Evolutionary conservation across 805 yeast species (phyloP), one percentile per base, ranked within the genome.

Genomic region (Saturnispora halmiae): DNA sequence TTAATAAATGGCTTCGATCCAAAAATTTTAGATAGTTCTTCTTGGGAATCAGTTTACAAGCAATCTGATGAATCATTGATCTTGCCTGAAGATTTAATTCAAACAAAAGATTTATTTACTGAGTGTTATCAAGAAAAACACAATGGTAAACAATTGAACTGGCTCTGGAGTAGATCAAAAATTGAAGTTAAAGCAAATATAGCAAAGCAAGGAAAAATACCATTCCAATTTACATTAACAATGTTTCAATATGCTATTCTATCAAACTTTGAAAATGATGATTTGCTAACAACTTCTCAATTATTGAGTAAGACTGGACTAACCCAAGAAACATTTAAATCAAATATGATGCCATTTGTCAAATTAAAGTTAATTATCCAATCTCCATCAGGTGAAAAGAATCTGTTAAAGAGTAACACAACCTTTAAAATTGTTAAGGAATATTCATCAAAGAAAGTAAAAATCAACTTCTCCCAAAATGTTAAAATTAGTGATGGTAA

Each of bases 151-250:
- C 78, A 85, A 48, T 72, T 92, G 52, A 82, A 84, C 55, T 92
- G 99, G 99, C 72, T 90, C 45, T 92, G 96, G 96, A 82, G 86
- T 52, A 77, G 85, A 56, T 85, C 94, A 35, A 82, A 90, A 59
- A 92, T 94, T 45, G 99, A 92, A 59, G 63, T 92, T 43, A 83
- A 80, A 60, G 95, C 94, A 9, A 82, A 85, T 56, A 71, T 87
- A 47, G 74, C 90, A 5, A 79, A 80, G 50, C 79, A 82, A 28
- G 88, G 88, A 6, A 80, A 78, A 55, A 82, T 88, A 4, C 87
- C 95, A 36, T 84, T 81, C 54, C 66, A 71, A 18, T 81, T 94
- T 55, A 81, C 82, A 3, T 86, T 86, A 32, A 82, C 95, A 5
- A 70, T 85, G 43, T 82, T 78, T 49, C 98, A 92, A 61, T 77